Percentiles rank a stretch among this genome's conserved stretches.
phyloP scores from a whole-genome alignment of 2,329 filamentous ascomycete genomes.

The Talaromyces sp. region DNA sequence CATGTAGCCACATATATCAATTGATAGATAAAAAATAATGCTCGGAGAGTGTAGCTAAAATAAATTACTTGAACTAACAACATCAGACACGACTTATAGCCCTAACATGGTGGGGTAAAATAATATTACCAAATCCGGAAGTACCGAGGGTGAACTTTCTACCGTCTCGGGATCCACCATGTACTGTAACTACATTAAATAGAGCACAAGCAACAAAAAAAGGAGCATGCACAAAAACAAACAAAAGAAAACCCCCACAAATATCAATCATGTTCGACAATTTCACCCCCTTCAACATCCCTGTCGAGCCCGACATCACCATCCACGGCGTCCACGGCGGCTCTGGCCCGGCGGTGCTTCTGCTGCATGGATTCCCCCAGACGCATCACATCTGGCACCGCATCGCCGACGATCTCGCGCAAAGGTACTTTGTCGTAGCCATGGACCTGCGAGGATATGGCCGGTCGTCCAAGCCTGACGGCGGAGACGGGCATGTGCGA shows the following conservation, averaged over 20 bases:
- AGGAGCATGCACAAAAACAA: background rate
- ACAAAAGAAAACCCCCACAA: background rate
- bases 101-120: background rate
- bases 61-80: too few relatives aligned
- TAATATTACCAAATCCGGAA: background rate
- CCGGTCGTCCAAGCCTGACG: slow-evolving; percentile 43
- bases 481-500: slow-evolving; percentile 17
- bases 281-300: slow-evolving; percentile 12
- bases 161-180: background rate
- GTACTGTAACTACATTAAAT: background rate
- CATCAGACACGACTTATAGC: background rate
- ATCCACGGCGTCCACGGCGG: slow-evolving; percentile 43
- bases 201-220: background rate
- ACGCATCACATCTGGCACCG: slow-evolving; percentile 51
- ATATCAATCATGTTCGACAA: slow-evolving; percentile 2
- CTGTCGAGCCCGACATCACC: slow-evolving; percentile 33
- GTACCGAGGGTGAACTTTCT: background rate
- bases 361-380: slow-evolving; percentile 53
- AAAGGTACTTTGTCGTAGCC: slow-evolving; percentile 41
- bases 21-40: too few relatives aligned
- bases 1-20: too few relatives aligned
- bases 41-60: too few relatives aligned
- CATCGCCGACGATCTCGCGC: slow-evolving; percentile 37
- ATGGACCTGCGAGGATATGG: slow-evolving; percentile 53
- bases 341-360: slow-evolving; percentile 38